These are phyloP conservation scores for Firmiana major DNA, from an alignment of 345 rosid species.

Conservation along the genomic window DNA sequence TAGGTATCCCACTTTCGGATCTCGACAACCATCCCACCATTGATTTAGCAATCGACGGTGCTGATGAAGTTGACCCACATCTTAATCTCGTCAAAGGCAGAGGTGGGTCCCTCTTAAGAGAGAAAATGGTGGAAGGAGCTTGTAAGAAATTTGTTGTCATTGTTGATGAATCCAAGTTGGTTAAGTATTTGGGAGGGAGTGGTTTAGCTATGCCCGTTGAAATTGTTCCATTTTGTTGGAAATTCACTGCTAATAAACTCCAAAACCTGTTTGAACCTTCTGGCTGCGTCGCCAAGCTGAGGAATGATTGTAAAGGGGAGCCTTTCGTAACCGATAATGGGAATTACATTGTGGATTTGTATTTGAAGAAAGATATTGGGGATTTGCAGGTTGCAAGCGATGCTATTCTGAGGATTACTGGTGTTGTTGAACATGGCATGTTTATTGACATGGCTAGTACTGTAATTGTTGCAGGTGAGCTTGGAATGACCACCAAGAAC, in stretches of 20 bases:
- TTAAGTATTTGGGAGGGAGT: slow-evolving; percentile 58
- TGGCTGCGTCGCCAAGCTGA: slow-evolving; percentile 60
- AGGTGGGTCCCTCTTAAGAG: slow-evolving; percentile 83
- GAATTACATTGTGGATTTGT: slow-evolving; percentile 77
- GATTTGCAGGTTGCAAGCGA: slow-evolving; percentile 68
- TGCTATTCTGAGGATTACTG: slow-evolving; percentile 63
- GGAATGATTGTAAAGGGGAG: slow-evolving; percentile 31
- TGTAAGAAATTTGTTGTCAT: slow-evolving; percentile 62
- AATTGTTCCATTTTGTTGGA: slow-evolving; percentile 79
- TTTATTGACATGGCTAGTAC: slow-evolving; percentile 91
- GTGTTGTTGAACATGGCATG: slow-evolving; percentile 95
- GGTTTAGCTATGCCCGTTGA: slow-evolving; percentile 84
- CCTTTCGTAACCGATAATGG: slow-evolving; percentile 80
- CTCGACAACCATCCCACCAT: slow-evolving; percentile 65
- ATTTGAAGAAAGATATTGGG: slow-evolving; percentile 64
- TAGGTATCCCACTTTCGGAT: slow-evolving; percentile 78
- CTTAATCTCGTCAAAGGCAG: slow-evolving; percentile 87
- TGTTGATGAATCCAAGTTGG: slow-evolving; percentile 35
- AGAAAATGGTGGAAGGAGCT: slow-evolving; percentile 89
- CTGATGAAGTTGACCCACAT: slow-evolving; percentile 83
- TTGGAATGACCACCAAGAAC: slow-evolving; percentile 57
- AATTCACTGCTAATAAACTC: slow-evolving; percentile 55
- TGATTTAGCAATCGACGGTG: slow-evolving; percentile 94
- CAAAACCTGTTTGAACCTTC: slow-evolving; percentile 43
- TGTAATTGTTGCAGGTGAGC: slow-evolving; percentile 82